Percentiles rank a stretch among this genome's conserved stretches.
Conservation (phyloP, 176 grass and related monocot genomes). For the Aegilops sharonensis region DNA sequence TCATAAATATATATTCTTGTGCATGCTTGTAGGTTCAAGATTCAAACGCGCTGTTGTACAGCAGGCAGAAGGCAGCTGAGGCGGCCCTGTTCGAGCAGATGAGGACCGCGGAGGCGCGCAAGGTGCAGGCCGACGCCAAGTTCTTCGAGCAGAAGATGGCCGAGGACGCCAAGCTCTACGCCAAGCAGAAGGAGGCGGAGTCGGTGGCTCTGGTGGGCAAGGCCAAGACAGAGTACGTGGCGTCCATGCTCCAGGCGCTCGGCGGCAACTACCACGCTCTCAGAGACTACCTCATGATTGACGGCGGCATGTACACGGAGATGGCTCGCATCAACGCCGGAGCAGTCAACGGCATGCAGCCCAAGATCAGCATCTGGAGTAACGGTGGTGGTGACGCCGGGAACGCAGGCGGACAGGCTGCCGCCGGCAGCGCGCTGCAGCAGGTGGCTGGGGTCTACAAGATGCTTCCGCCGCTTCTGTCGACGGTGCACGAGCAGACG, state of each 20-base stretch:
- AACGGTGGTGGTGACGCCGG: not conserved
- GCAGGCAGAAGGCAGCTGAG: not conserved
- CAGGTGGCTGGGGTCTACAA: conserved; percentile 7
- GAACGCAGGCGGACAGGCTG: not conserved
- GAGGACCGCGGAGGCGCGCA: conserved; percentile 42
- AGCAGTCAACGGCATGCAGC: conserved; percentile 3
- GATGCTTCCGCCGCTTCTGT: not conserved
- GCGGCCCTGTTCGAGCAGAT: not conserved
- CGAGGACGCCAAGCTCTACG: conserved; percentile 65
- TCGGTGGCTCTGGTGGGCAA: not conserved
- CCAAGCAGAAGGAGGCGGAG: conserved; percentile 18
- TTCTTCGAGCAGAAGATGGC: conserved; percentile 66
- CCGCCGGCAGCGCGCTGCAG: not conserved
- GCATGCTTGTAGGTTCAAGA: not conserved
- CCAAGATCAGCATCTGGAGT: conserved; percentile 14
- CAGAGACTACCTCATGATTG: conserved; percentile 21
- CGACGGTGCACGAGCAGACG: conserved; percentile 3
- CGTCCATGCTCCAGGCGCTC: conserved; percentile 9
- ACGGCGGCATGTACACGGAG: not conserved
- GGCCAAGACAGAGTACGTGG: conserved; percentile 14
- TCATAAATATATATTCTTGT: not conserved
- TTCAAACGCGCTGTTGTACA: not conserved
- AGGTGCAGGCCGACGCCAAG: conserved; percentile 57
- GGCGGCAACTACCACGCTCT: conserved; percentile 13
- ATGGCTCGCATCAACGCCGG: conserved; percentile 4